Conservation (phyloP, 148 eudicot genomes). For the Vaccinium corymbosum region DNA sequence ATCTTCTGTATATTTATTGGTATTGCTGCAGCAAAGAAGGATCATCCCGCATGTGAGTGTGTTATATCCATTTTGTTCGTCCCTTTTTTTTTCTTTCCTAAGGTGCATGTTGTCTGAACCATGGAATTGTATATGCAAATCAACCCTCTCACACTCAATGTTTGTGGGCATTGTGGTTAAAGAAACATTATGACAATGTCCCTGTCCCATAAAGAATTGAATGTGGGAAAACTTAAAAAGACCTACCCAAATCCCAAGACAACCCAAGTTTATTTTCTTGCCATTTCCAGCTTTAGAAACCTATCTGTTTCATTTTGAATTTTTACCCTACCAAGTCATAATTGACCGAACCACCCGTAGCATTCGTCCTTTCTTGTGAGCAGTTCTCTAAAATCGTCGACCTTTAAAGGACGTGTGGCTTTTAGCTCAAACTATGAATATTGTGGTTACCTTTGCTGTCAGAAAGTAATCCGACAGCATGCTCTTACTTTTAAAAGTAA, state of each 20-base stretch:
- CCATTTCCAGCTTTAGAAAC: not conserved
- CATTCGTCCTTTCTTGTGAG: not conserved
- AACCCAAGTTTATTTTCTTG: not conserved
- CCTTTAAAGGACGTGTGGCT: not conserved
- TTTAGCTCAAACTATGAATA: not conserved
- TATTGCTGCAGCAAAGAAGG: conserved; percentile 59
- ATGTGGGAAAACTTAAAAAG: not conserved
- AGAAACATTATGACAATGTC: not conserved
- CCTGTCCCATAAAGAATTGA: not conserved
- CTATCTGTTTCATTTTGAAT: not conserved
- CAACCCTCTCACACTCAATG: not conserved
- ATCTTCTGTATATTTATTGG: conserved; percentile 86
- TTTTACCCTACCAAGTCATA: not conserved
- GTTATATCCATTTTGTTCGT: conserved; percentile 10
- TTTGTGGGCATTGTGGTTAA: not conserved
- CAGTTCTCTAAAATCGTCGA: not conserved
- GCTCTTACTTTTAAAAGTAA: not conserved
- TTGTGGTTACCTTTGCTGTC: not conserved
- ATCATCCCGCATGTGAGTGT: conserved; percentile 67
- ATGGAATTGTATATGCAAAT: not conserved
- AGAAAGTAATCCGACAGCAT: not conserved
- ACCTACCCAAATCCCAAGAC: not conserved
- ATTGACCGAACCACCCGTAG: not conserved
- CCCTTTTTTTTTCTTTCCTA: not conserved
- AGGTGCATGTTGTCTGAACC: not conserved